Conservation (phyloP, 2,329 filamentous ascomycete species). For the Pezicula rhizophila region DNA sequence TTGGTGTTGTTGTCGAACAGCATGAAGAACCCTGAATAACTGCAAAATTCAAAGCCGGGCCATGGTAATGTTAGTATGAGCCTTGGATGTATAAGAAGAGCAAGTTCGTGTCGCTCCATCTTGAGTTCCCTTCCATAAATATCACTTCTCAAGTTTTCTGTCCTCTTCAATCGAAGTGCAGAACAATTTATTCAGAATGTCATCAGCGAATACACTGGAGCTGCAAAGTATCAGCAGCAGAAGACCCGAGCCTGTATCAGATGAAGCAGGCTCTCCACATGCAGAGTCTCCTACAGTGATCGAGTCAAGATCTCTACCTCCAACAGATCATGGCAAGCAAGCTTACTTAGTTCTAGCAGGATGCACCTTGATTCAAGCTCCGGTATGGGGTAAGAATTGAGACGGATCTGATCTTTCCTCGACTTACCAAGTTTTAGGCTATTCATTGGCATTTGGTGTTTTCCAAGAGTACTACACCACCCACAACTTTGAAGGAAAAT, state of each 20-base stretch:
- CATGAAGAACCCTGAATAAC: not conserved
- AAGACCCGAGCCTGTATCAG: not conserved
- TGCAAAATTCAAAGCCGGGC: not conserved
- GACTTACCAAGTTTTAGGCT: constrained; percentile 39
- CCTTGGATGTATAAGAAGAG: not conserved
- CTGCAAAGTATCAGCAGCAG: not conserved
- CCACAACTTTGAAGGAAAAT: constrained; percentile 2
- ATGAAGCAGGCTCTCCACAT: not conserved
- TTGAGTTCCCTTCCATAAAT: not conserved
- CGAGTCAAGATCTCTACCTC: constrained; percentile 26
- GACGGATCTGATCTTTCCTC: not conserved
- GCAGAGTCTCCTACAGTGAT: constrained; percentile 1
- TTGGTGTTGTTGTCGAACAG: not conserved
- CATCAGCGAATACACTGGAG: not conserved
- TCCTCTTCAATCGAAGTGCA: not conserved
- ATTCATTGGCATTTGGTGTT: constrained; percentile 61
- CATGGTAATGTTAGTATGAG: not conserved
- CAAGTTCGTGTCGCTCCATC: not conserved
- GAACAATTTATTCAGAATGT: not conserved
- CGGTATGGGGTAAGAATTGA: constrained; percentile 43
- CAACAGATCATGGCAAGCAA: constrained; percentile 28
- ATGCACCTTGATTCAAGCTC: constrained; percentile 44
- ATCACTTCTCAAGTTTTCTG: not conserved
- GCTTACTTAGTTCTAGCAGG: constrained; percentile 42
- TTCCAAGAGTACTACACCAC: constrained; percentile 62